phyloP scores from a whole-genome alignment of 1,139 yeast species.

The Zygoascus sp. region DNA sequence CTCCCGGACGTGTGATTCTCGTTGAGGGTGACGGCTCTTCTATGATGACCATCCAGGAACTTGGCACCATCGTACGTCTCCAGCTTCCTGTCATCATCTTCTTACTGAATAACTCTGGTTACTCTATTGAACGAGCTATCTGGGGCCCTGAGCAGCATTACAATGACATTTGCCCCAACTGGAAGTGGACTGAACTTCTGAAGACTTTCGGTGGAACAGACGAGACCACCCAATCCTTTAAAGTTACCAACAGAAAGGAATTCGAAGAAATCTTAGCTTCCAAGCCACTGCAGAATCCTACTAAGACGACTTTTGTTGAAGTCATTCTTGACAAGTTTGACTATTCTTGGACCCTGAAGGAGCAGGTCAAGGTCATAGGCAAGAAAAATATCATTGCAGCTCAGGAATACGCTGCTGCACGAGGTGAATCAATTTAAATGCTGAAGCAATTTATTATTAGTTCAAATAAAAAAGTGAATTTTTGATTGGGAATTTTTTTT shows the following conservation, averaged over 20 bases:
- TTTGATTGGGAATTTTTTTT: too few species aligned
- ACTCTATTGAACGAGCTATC: slow-evolving; percentile 80
- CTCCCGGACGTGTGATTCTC: slow-evolving; percentile 54
- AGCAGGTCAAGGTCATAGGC: slow-evolving; percentile 29
- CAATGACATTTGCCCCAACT: slow-evolving; percentile 71
- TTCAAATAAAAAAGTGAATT: not conserved
- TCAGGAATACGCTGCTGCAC: slow-evolving; percentile 24
- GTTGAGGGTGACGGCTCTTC: slow-evolving; percentile 91
- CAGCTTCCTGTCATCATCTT: slow-evolving; percentile 59
- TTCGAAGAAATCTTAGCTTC: slow-evolving; percentile 38
- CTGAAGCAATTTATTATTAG: not conserved
- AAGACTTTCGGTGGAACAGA: slow-evolving; percentile 63
- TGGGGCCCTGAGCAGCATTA: slow-evolving; percentile 71
- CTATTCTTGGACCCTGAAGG: slow-evolving; percentile 52
- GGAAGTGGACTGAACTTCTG: slow-evolving; percentile 73
- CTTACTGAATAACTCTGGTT: slow-evolving; percentile 76
- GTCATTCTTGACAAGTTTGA: slow-evolving; percentile 54
- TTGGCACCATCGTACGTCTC: slow-evolving; percentile 61
- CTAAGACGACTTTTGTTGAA: slow-evolving; percentile 52
- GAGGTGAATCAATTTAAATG: slow-evolving; percentile 15
- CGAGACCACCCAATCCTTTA: slow-evolving; percentile 37
- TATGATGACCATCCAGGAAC: slow-evolving; percentile 77
- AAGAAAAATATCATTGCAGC: slow-evolving; percentile 24
- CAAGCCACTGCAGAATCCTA: slow-evolving; percentile 30
- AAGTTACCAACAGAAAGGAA: slow-evolving; percentile 36